Evolutionary conservation across 2,329 filamentous ascomycete genomes (phyloP).

Genomic region (Cladosporium sp.): DNA sequence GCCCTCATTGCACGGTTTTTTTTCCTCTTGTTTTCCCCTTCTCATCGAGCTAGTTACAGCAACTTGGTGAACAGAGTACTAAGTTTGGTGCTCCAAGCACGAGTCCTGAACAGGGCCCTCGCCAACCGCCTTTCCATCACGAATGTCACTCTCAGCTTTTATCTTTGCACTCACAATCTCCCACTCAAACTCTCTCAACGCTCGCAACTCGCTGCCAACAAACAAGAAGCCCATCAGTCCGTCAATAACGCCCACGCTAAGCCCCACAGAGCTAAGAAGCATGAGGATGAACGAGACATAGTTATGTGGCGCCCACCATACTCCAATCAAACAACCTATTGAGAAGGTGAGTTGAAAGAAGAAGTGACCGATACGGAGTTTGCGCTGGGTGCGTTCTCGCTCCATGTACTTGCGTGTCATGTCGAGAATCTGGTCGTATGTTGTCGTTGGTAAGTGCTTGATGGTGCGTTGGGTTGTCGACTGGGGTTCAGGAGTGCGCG

Average conservation of each 20-base stretch:
- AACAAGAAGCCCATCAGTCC: constrained; percentile 87
- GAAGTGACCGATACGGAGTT: constrained; percentile 75
- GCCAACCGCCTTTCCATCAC: neutral
- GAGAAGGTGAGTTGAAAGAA: constrained; percentile 65
- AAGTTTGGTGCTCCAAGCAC: no score
- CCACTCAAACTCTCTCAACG: constrained; percentile 89
- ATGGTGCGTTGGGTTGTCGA: neutral
- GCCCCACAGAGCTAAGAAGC: constrained; percentile 74
- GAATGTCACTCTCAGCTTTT: constrained; percentile 28
- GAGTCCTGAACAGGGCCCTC: constrained; percentile 4
- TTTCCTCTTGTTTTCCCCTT: no score
- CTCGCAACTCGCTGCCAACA: constrained; percentile 78
- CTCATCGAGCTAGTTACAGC: no score
- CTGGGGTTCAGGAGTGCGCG: constrained; percentile 38
- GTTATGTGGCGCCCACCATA: constrained; percentile 81
- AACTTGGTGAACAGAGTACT: no score
- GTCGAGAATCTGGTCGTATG: constrained; percentile 71
- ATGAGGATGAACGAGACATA: constrained; percentile 80
- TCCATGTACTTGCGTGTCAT: constrained; percentile 68
- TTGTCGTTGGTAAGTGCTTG: constrained; percentile 26
- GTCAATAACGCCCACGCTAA: constrained; percentile 76
- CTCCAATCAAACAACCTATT: constrained; percentile 73
- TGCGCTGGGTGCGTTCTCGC: constrained; percentile 72
- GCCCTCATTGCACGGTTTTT: no score
- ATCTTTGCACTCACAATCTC: constrained; percentile 72